phyloP scores from a whole-genome alignment of 768 basidiomycete species.

The Tulasnella sp. region DNA sequence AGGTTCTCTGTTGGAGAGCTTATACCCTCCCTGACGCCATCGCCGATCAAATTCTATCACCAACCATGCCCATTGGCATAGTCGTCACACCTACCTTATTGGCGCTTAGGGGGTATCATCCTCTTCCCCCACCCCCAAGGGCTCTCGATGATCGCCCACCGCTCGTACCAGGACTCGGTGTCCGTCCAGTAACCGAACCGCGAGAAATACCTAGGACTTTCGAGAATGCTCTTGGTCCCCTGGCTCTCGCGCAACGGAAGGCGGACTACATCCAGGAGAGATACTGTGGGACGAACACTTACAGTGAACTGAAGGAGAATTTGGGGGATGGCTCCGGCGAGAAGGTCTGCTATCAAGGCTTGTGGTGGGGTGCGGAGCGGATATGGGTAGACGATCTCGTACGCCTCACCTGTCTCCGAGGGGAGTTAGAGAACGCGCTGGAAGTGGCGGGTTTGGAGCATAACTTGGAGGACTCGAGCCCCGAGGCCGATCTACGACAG shows the following conservation, averaged over 20 bases:
- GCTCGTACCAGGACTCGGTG: no score
- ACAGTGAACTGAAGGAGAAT: background rate
- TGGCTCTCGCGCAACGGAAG: background rate
- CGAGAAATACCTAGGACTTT: background rate
- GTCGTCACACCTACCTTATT: background rate
- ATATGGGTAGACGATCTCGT: conserved; percentile 16
- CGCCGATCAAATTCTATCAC: background rate
- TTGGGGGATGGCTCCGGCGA: no score
- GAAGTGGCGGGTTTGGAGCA: no score
- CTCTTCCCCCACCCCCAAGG: background rate
- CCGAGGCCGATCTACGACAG: background rate
- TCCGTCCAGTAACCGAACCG: no score
- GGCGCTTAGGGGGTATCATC: background rate
- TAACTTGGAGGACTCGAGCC: background rate
- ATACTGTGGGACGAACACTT: background rate
- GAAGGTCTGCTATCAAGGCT: conserved; percentile 8
- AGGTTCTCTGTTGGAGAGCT: background rate
- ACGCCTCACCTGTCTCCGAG: background rate
- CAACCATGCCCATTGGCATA: background rate
- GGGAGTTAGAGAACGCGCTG: background rate
- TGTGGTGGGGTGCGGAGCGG: conserved; percentile 13
- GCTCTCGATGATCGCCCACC: background rate
- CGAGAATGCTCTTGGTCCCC: background rate
- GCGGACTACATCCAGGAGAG: background rate
- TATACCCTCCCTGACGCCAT: background rate